Percentiles rank a stretch among this genome's conserved stretches.
Conservation (phyloP, 2,329 filamentous ascomycete species). For the Penicillium crustosum region DNA sequence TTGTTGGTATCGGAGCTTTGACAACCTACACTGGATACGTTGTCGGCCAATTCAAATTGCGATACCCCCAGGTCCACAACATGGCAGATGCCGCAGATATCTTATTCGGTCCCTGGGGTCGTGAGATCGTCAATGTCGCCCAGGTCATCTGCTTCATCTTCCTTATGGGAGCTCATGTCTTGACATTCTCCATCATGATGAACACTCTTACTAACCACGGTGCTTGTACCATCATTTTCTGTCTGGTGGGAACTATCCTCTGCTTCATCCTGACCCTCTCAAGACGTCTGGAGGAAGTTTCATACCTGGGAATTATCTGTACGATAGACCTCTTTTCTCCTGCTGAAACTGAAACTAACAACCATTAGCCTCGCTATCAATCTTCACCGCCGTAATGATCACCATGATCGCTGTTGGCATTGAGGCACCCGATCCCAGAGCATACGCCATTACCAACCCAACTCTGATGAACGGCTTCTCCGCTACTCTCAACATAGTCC, state of each 20-base stretch:
- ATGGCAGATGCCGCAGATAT: slow-evolving; percentile 67
- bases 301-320: slow-evolving; percentile 1
- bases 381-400: slow-evolving; percentile 61
- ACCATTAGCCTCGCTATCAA: slow-evolving; percentile 58
- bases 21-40: slow-evolving; percentile 61
- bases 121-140: slow-evolving; percentile 61
- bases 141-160: slow-evolving; percentile 66
- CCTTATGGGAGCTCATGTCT: slow-evolving; percentile 66
- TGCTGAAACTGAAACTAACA: neutral
- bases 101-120: slow-evolving; percentile 60
- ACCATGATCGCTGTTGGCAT: slow-evolving; percentile 66
- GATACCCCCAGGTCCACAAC: slow-evolving; percentile 60
- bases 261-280: slow-evolving; percentile 61
- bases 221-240: slow-evolving; percentile 63
- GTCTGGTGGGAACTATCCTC: slow-evolving; percentile 56
- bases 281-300: slow-evolving; percentile 60
- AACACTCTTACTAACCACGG: slow-evolving; percentile 62
- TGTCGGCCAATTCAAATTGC: slow-evolving; percentile 58
- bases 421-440: slow-evolving; percentile 26
- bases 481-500: neutral
- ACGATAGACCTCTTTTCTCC: neutral
- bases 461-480: neutral
- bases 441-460: neutral
- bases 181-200: slow-evolving; percentile 68
- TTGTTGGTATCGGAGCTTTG: slow-evolving; percentile 54